Evolutionary conservation across 1,139 yeast species (phyloP), one percentile per base, ranked within the genome.

Genomic region (Candida glucosophila): DNA sequence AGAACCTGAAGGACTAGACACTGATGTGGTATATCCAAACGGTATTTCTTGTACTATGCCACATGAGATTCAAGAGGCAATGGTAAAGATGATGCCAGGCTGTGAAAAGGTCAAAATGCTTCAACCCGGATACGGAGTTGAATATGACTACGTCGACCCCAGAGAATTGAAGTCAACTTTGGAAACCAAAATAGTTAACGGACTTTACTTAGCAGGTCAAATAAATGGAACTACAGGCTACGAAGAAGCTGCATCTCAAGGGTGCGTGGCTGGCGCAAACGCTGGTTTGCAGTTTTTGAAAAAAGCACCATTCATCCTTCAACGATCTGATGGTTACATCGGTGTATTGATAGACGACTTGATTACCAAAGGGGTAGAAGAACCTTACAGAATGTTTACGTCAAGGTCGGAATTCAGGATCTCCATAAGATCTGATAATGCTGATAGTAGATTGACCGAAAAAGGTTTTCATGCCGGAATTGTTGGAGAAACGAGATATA

Each of bases 211-310:
- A 28, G 99, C 98, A 0, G 99, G 99, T 2, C 99, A 92, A 52
- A 92, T 92, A 22, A 92, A 92, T 47, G 99, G 99, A 22, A 92
- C 99, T 1, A 92, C 99, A 0, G 99, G 99, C 0, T 92, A 92
- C 43, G 99, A 92, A 55, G 99, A 92, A 49, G 99, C 99, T 0
- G 95, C 96, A 2, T 78, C 97, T 0, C 98, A 90, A 47, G 99
- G 99, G 1, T 68, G 88, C 30, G 57, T 92, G 25, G 98, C 99
- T 2, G 99, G 99, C 5, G 79, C 88, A 20, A 92, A 92, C 48
- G 97, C 98, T 0, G 90, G 88, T 0, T 58, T 77, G 14, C 43
- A 71, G 0, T 42, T 52, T 12, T 42, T 49, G 26, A 43, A 49
- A 0, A 58, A 58, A 20, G 62, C 58, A 0, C 69, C 74, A 2